Base-by-base conservation (phyloP, 352 stramenopile species). In the Lagenidium giganteum region DNA sequence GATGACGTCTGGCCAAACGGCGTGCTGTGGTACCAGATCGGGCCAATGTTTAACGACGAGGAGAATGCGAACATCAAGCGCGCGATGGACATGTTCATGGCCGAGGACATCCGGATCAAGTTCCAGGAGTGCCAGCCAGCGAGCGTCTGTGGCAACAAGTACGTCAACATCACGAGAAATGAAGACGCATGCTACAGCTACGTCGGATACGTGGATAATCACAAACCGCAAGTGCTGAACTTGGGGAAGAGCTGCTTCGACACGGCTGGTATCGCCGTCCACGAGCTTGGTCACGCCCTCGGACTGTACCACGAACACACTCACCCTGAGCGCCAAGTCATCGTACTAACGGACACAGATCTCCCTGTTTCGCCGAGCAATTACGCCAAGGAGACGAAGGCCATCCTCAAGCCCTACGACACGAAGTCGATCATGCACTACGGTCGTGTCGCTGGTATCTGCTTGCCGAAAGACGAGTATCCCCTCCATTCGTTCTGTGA, bases 381-480 rank as follows among this genome's bases (percentile, higher is more conserved):
- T 47, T 85, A 85, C 44, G 65, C 67, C 18, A 79, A 75, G 40
- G 65, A 56, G 23, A 64, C 50, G n/a, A 47, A 77, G 43, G 70
- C 67, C 2, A 64, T 57, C 0, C 34, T 81, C n/a, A 85, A 67
- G 27, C 49, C 65, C 38, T 85, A 85, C 45, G 70, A 85, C 43
- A 57, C 51, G 3, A 51, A 61, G 22, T 83, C 70, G 29, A 83
- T 85, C 53, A 85, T 85, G 72, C 72, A 85, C 54, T 85, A 85
- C 32, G 66, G 68, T 11, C 62, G 60, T 27, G 57, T 44, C 18
- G 64, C 67, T 0, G 72, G 72, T 1, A 54, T 85, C 4, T 85
- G 72, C 43, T 72, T 85, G 20, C 72, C 72, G 2, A 81, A 82
- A 45, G 50, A 65, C 8, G 47, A 75, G n/a, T 75, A 81, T 35